Evolutionary conservation across 2,329 filamentous ascomycete species (phyloP), one percentile per base, ranked within the genome.

Genomic region (Aspergillus unguis): DNA sequence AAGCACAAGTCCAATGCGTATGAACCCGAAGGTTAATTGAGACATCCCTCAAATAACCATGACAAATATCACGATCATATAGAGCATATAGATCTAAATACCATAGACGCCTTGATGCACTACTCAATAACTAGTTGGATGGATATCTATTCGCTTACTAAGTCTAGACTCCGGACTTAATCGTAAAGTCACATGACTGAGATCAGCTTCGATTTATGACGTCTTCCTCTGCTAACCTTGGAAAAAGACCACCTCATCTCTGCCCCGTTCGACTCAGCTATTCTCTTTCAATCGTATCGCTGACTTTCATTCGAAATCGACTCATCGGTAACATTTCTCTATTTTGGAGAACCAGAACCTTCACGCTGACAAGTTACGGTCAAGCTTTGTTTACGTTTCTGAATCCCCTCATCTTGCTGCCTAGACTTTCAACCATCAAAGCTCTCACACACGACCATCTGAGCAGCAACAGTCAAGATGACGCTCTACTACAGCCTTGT

Each of bases 1-100:
- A 99, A 99, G 79, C 94, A 99, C 78, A 97, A 96, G 78, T 94
- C 90, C 43, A 95, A 95, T 68, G 83, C 86, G 48, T 96, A 96
- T 63, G 61, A 65, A 49, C 85, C 88, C 44, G 90, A 91, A 71
- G 87, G 67, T 32, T 68, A 56, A 55, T 46, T 11, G 28, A 5
- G 17, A 46, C 28, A 23, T 5, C 6, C 5, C 35, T 17, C 11
- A 25, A 29, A 28, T 42, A 43, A 26, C 38, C 48, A 38, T 17
- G 10, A 26, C 23, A 45, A 28, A 17, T 28, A 28, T 46, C 28
- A 29, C 31, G 32, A 8, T 8, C 11, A 38, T 23, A 38, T 11
- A 17, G 4, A 17, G 17, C 7, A 25, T 3, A 10, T 8, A 38
- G 7, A 25, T 6, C 8, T 17, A 7, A n/a, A 38, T 7, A 6